These are phyloP conservation scores for Trichophyton benhamiae DNA, from an alignment of 2,329 filamentous ascomycete genomes.

Conservation along the genomic window DNA sequence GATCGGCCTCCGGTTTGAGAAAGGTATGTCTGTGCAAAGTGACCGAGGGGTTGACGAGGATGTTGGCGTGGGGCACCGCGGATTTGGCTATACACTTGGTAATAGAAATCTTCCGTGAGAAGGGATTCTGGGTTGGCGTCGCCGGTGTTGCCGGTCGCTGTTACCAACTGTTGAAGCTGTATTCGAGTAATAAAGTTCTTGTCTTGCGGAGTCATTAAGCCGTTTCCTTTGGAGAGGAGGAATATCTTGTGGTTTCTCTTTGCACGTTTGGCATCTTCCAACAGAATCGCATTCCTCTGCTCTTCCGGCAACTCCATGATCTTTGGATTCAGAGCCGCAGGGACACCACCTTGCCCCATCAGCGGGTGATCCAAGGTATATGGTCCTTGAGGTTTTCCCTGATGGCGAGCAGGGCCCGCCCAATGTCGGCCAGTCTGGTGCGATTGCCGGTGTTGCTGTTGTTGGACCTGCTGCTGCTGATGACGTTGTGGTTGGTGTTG, in stretches of 20 bases:
- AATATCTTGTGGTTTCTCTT: slow-evolving; percentile 99
- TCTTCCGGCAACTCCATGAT: slow-evolving; percentile 67
- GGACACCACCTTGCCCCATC: slow-evolving; percentile 27
- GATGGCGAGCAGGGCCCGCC: slow-evolving; percentile 15
- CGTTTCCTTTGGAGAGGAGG: slow-evolving; percentile 83
- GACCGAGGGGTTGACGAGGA: slow-evolving; percentile 81
- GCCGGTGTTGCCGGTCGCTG: slow-evolving; percentile 75
- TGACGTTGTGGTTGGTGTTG: slow-evolving; percentile 37
- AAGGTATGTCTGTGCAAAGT: slow-evolving; percentile 95
- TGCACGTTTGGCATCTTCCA: slow-evolving; percentile 85
- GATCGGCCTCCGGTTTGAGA: slow-evolving; percentile 86
- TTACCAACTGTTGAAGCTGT: slow-evolving; percentile 88
- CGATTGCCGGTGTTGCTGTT: slow-evolving; percentile 55
- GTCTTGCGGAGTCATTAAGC: slow-evolving; percentile 96
- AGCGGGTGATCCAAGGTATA: slow-evolving; percentile 27
- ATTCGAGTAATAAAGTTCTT: slow-evolving; percentile 99
- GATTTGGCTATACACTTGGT: slow-evolving; percentile 93
- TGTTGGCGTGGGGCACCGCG: slow-evolving; percentile 80
- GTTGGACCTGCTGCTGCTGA: slow-evolving; percentile 52
- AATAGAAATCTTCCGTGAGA: slow-evolving; percentile 91
- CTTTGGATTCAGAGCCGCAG: slow-evolving; percentile 58
- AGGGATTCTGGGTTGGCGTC: slow-evolving; percentile 69
- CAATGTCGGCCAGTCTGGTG: slow-evolving; percentile 31
- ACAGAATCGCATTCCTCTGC: slow-evolving; percentile 69
- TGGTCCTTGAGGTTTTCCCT: slow-evolving; percentile 20